Evolutionary conservation across 768 basidiomycete species (phyloP).

Genomic region (Lactifluus volemus): DNA sequence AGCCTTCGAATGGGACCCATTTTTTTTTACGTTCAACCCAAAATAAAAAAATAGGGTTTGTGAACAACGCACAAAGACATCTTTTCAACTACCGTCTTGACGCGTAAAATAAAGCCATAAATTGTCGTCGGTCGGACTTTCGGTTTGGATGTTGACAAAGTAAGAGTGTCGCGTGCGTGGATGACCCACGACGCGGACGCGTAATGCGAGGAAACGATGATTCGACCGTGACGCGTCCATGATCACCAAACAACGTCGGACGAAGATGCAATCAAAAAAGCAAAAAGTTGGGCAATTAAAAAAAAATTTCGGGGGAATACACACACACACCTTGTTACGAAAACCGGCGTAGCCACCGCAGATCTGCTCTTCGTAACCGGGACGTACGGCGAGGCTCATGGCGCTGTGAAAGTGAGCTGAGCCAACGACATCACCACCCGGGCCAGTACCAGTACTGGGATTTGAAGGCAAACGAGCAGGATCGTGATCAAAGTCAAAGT

Average conservation of each 20-base stretch:
- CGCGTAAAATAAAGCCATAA: constrained; percentile 84
- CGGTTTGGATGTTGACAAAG: constrained; percentile 90
- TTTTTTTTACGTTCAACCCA: constrained; percentile 1
- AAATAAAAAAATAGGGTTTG: constrained; percentile 2
- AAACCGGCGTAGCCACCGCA: constrained; percentile 89
- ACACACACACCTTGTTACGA: constrained; percentile 57
- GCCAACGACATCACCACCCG: no score
- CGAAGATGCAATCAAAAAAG: constrained; percentile 32
- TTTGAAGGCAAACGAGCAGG: constrained; percentile 36
- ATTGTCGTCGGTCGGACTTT: constrained; percentile 69
- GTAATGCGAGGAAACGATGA: constrained; percentile 74
- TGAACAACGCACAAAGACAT: constrained; percentile 59
- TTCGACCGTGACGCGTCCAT: constrained; percentile 73
- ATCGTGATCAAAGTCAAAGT: constrained; percentile 59
- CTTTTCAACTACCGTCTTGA: constrained; percentile 65
- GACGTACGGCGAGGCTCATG: constrained; percentile 61
- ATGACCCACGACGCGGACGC: constrained; percentile 70
- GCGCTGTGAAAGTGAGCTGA: constrained; percentile 74
- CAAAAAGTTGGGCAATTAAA: no score
- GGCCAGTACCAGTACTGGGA: no score
- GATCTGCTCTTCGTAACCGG: constrained; percentile 57
- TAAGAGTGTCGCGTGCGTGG: constrained; percentile 74
- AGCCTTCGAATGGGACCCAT: constrained; percentile 75
- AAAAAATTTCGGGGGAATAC: no score
- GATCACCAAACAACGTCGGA: constrained; percentile 70